Conservation (phyloP, 1,284 basidiomycete species). For the Ceratobasidium theobromae region DNA sequence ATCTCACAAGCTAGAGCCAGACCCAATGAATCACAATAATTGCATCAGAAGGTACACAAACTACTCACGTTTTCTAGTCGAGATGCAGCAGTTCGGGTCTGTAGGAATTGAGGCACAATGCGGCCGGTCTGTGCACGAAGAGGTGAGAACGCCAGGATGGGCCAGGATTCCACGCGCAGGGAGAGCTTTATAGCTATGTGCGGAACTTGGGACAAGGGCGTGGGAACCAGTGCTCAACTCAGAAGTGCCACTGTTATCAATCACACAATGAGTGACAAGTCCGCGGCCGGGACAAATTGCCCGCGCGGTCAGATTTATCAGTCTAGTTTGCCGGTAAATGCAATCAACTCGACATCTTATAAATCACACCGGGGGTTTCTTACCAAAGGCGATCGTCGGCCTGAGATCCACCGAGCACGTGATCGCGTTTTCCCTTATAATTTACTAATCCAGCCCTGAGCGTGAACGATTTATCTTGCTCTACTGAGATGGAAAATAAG, state of each 20-base stretch:
- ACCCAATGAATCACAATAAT: not conserved
- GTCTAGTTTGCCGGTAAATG: not conserved
- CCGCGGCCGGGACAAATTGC: constrained; percentile 6
- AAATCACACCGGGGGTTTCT: not conserved
- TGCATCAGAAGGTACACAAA: not conserved
- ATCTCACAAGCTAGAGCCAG: constrained; percentile 33
- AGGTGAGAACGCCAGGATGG: constrained; percentile 30
- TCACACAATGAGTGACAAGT: not conserved
- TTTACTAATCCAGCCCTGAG: not conserved
- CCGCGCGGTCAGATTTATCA: constrained; percentile 3
- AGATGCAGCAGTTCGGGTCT: constrained; percentile 3
- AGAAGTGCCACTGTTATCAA: not conserved
- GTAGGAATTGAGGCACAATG: constrained; percentile 3
- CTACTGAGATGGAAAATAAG: not conserved
- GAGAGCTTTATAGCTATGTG: not conserved
- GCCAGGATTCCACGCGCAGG: not conserved
- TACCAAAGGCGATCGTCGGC: not conserved
- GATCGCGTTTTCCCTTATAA: not conserved
- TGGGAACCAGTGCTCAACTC: not conserved
- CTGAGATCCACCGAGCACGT: not conserved
- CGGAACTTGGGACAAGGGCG: constrained; percentile 7
- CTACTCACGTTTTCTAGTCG: constrained; percentile 12
- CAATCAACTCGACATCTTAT: constrained; percentile 12
- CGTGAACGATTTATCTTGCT: no score
- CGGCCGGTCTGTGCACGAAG: constrained; percentile 4